A percentile compares a stretch with the other conserved stretches of the same genome.
Conservation (phyloP, 2,329 filamentous ascomycete species). For the Alternaria triticina region DNA sequence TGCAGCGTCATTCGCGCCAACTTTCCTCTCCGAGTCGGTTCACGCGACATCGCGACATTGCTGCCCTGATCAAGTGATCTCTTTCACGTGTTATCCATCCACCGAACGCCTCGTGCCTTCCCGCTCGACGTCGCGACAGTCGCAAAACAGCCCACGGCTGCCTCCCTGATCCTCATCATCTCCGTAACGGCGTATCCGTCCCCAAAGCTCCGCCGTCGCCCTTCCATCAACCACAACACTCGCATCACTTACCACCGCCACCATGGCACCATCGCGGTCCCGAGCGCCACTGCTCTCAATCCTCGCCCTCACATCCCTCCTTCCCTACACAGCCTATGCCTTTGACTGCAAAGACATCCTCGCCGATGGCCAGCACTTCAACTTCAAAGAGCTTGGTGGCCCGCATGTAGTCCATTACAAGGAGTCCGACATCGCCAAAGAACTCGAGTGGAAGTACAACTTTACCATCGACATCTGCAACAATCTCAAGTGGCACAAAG, state of each 20-base stretch:
- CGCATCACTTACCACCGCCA: slow-evolving; percentile 22
- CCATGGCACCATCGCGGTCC: slow-evolving; percentile 39
- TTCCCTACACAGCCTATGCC: slow-evolving; percentile 34
- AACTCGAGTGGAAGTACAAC: slow-evolving; percentile 71
- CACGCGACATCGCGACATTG: slow-evolving; percentile 24
- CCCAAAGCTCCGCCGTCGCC: slow-evolving; percentile 2
- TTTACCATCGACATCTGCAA: slow-evolving; percentile 82
- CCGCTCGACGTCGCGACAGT: slow-evolving; percentile 3
- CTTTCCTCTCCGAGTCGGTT: slow-evolving; percentile 12
- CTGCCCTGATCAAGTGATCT: slow-evolving; percentile 15
- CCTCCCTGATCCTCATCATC: slow-evolving; percentile 3
- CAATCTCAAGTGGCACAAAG: slow-evolving; percentile 67
- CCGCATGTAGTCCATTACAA: slow-evolving; percentile 71
- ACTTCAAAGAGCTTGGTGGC: slow-evolving; percentile 68
- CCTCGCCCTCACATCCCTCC: slow-evolving; percentile 31
- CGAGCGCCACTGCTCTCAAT: slow-evolving; percentile 30
- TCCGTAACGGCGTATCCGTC: slow-evolving; percentile 9
- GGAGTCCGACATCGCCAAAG: slow-evolving; percentile 51
- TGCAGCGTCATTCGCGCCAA: slow-evolving; percentile 23
- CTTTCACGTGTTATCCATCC: not conserved
- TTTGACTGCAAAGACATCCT: slow-evolving; percentile 69
- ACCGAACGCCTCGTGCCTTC: not conserved
- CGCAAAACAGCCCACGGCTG: not conserved
- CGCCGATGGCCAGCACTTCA: slow-evolving; percentile 65
- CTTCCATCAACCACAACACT: slow-evolving; percentile 8